These are phyloP conservation scores for Stellera chamaejasme DNA, from an alignment of 345 rosid genomes.

Conservation along the genomic window DNA sequence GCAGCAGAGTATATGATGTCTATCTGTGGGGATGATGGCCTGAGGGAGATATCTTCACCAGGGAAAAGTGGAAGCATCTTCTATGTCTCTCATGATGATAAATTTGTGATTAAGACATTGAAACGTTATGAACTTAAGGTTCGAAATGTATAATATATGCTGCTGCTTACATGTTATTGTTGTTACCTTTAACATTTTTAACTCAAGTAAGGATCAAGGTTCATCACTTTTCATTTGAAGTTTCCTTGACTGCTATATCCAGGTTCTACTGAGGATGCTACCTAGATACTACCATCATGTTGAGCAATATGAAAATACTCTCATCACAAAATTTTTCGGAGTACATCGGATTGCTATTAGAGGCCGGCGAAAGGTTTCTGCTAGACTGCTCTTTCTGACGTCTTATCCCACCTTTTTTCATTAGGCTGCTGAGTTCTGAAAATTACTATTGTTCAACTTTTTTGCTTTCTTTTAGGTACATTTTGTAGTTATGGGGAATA, in stretches of 20 bases:
- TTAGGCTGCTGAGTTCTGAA: slow-evolving; percentile 3
- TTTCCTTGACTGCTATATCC: slow-evolving; percentile 15
- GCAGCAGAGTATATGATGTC: slow-evolving; percentile 98
- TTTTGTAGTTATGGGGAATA: slow-evolving; percentile 94
- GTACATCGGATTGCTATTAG: slow-evolving; percentile 61
- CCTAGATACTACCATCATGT: slow-evolving; percentile 61
- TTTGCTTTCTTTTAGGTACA: slow-evolving; percentile 47
- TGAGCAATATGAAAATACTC: slow-evolving; percentile 62
- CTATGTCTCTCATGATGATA: slow-evolving; percentile 74
- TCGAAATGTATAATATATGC: slow-evolving; percentile 12
- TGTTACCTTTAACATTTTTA: too few relatives aligned
- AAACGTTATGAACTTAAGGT: slow-evolving; percentile 76
- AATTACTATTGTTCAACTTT: slow-evolving; percentile 3
- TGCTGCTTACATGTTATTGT: not conserved
- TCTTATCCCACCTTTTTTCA: slow-evolving; percentile 4
- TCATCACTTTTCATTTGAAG: too few relatives aligned
- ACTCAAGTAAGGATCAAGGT: too few relatives aligned
- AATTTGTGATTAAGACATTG: slow-evolving; percentile 85
- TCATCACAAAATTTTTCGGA: slow-evolving; percentile 81
- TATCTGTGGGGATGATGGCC: slow-evolving; percentile 89
- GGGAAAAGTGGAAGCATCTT: slow-evolving; percentile 95
- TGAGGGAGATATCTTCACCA: slow-evolving; percentile 67
- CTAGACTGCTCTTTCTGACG: not conserved
- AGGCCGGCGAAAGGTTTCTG: slow-evolving; percentile 65
- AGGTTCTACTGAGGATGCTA: slow-evolving; percentile 77